These are phyloP conservation scores for Botryosphaeria agaves DNA, from an alignment of 2,329 filamentous ascomycete genomes.

Conservation along the genomic window DNA sequence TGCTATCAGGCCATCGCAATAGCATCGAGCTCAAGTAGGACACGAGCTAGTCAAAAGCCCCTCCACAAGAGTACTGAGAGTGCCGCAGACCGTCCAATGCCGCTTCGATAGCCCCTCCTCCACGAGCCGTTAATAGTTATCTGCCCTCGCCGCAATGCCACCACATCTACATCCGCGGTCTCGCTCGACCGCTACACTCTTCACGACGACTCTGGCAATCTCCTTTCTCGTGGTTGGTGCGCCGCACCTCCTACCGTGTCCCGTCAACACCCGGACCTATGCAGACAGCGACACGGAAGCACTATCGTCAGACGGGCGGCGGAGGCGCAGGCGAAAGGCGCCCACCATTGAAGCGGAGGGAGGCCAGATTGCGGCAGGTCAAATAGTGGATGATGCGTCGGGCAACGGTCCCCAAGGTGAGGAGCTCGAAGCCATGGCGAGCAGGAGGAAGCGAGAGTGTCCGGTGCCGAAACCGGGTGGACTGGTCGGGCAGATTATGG, in stretches of 20 bases:
- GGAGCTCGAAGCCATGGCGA: not conserved
- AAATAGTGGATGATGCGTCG: conserved; percentile 1
- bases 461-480: conserved; percentile 84
- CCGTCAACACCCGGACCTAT: conserved; percentile 55
- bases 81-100: not conserved
- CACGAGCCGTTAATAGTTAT: too few relatives aligned
- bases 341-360: conserved; percentile 15
- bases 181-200: conserved; percentile 81
- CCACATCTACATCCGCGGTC: conserved; percentile 83
- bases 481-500: conserved; percentile 56
- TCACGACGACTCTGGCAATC: conserved; percentile 77
- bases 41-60: not conserved
- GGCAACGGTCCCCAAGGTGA: conserved; percentile 2
- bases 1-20: too few relatives aligned
- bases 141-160: conserved; percentile 46
- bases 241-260: conserved; percentile 82
- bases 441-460: conserved; percentile 44
- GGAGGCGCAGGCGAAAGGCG: conserved; percentile 27
- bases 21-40: not conserved
- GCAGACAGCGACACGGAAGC: conserved; percentile 43
- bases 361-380: conserved; percentile 1
- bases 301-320: conserved; percentile 9
- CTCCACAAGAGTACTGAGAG: too few relatives aligned
- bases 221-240: conserved; percentile 86
- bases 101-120: not conserved